Base-by-base conservation (phyloP, 495 filamentous ascomycete genomes). In the Cercophora samala region DNA sequence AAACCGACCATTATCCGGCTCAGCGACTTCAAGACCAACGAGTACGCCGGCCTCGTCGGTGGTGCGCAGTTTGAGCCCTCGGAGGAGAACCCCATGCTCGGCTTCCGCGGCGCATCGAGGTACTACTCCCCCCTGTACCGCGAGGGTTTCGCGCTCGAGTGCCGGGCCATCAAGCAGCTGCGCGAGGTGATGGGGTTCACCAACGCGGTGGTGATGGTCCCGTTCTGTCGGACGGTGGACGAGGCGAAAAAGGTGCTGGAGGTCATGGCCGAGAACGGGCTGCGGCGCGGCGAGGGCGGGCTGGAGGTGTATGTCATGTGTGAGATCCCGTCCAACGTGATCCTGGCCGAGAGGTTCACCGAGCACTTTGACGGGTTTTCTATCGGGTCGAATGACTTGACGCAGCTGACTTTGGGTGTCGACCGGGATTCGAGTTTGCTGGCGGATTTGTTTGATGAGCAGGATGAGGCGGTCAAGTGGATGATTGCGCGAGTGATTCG, bases 21-120 rank as follows among this genome's bases (percentile, higher is more conserved):
- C 64, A 78, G 76, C 66, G 77, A 79, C 67, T 79, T 78, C 72
- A 79, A 79, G 63, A 79, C 77, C 1, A 79, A 78, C 66, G 77
- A 78, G 62, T 79, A 79, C 67, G 76, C 77, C 1, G 64, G 68
- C 46, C 76, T 79, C 24, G 70, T 79, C 62, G 77, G 77, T 26
- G 77, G 77, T 23, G 63, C 71, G 52, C 73, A 77, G 62, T 78
- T 79, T 62, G 77, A 79, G 69, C 76, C 77, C 0, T 17, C 55
- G 21, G 76, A 77, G 59, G 73, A 79, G 19, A 79, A 77, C 63
- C 77, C 77, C 8, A 79, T 79, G 76, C 62, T 79, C 26, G 77
- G 77, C 18, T 78, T 79, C 67, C 76, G 76, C 19, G 77, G 77
- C 58, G 77, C 77, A 3, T 78, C 76, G 5, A 72, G 77, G 18